A percentile compares a stretch with the other conserved stretches of the same genome.
These are phyloP conservation scores for Alternaria gansuensis DNA, from an alignment of 2,329 filamentous ascomycete species.

Conservation along the genomic window DNA sequence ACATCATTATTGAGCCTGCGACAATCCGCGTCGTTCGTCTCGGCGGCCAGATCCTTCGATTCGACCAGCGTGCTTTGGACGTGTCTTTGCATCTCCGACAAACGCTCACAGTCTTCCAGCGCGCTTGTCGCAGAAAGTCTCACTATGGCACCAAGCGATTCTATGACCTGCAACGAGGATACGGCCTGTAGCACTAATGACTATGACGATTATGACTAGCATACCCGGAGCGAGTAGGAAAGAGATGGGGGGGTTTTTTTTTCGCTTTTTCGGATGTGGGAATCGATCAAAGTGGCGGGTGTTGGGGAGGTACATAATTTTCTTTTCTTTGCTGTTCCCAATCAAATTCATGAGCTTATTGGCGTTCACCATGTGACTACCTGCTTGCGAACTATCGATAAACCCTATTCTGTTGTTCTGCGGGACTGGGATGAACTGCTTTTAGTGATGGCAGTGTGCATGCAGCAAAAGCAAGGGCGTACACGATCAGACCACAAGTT, in stretches of 20 bases:
- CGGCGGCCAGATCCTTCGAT: conserved; percentile 23
- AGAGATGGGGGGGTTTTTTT: conserved; percentile 22
- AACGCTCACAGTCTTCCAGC: conserved; percentile 9
- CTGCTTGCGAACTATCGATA: conserved; percentile 6
- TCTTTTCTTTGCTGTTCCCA: conserved; percentile 14
- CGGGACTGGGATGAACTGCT: not conserved
- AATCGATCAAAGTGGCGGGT: conserved; percentile 12
- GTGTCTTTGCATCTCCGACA: conserved; percentile 18
- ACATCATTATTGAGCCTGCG: conserved; percentile 20
- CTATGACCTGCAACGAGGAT: conserved; percentile 32
- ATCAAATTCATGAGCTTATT: conserved; percentile 13
- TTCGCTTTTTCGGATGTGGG: conserved; percentile 12
- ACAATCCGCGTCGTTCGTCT: conserved; percentile 26
- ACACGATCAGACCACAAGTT: conserved; percentile 20
- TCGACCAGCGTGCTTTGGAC: conserved; percentile 15
- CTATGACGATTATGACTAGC: conserved; percentile 50
- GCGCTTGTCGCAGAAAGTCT: conserved; percentile 34
- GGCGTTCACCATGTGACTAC: conserved; percentile 8
- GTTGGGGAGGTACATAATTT: conserved; percentile 17
- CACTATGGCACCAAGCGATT: conserved; percentile 44
- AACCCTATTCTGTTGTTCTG: conserved; percentile 1
- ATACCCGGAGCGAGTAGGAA: conserved; percentile 43
- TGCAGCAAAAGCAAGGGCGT: conserved; percentile 10
- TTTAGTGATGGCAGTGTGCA: conserved; percentile 14
- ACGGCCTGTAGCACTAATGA: conserved; percentile 44